Evolutionary conservation across 441 rosid genomes (phyloP), one percentile per base, ranked within the genome.

Genomic region (Daphne laureola): DNA sequence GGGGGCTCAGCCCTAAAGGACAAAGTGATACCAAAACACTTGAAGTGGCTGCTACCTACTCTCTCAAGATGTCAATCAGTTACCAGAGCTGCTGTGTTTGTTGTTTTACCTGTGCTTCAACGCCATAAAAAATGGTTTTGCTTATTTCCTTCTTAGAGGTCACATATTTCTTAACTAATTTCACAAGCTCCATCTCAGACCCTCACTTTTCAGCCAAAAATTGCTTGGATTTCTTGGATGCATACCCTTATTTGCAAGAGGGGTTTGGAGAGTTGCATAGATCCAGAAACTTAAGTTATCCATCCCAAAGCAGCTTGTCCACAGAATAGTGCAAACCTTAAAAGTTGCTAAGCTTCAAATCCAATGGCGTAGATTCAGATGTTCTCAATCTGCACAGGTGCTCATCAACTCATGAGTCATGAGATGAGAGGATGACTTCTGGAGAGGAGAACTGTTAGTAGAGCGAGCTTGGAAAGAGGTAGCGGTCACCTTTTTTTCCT

Each of bases 391-490:
- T 63, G 46, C 46, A 31, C 14, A 57, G 45, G 12, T 25, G 72
- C 49, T 70, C 73, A 35, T 72, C 66, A 3, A 72, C 57, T 42
- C 62, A 46, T 23, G 70, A 49, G n/a, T n/a, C n/a, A n/a, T n/a
- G n/a, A n/a, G 51, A 52, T 44, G 40, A 65, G 36, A 0, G 70
- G 73, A 60, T 73, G 76, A 46, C 63, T 26, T n/a, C 64, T 59
- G 16, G 82, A 66, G 21, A 78, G 77, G 55, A 74, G n/a, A 73
- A 64, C 77, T 70, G 61, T 75, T 67, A 17, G 82, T n/a, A n/a
- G n/a, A 78, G 6, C 67, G 59, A 46, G 57, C 63, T 15, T 61
- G 70, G 59, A 42, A 36, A 14, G 49, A 5, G 17, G 27, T 15
- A 16, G 56, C 73, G 67, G 68, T 65, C 57, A 36, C 23, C n/a